These are phyloP conservation scores for Saccharomycopsis sp. DNA, from an alignment of 805 yeast species.

Conservation along the genomic window DNA sequence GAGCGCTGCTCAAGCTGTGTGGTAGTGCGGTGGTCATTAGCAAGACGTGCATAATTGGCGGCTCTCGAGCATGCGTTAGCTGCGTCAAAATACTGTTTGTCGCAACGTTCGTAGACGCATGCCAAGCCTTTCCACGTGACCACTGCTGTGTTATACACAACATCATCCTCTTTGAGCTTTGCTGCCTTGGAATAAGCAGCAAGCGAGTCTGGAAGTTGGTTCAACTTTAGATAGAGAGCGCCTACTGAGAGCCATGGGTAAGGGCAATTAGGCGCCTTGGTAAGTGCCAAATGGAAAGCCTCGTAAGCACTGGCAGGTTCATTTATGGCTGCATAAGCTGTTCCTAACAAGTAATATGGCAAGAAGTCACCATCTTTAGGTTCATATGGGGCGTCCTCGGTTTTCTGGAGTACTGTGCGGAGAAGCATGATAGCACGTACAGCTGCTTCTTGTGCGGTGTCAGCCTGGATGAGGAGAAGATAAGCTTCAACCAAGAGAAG, in stretches of 20 bases:
- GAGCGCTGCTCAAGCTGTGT: constrained; percentile 38
- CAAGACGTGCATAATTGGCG: constrained; percentile 41
- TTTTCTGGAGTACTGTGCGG: constrained; percentile 27
- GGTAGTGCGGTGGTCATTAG: constrained; percentile 40
- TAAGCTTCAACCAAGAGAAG: constrained; percentile 45
- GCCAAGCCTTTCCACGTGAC: constrained; percentile 62
- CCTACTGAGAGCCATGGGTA: constrained; percentile 66
- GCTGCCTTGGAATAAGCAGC: constrained; percentile 65
- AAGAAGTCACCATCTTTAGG: constrained; percentile 41
- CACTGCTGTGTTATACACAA: constrained; percentile 37
- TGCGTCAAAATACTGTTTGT: constrained; percentile 53
- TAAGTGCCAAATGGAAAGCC: constrained; percentile 46
- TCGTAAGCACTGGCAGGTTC: constrained; percentile 49
- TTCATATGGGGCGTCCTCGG: constrained; percentile 24
- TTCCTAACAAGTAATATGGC: constrained; percentile 50
- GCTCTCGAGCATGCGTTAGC: constrained; percentile 53
- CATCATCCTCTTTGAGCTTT: constrained; percentile 42
- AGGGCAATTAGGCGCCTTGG: constrained; percentile 48
- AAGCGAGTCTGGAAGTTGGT: constrained; percentile 58
- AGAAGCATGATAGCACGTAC: constrained; percentile 33
- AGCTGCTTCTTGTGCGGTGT: constrained; percentile 29
- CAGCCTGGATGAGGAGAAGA: constrained; percentile 35
- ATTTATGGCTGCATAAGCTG: constrained; percentile 41
- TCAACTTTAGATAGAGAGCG: constrained; percentile 47
- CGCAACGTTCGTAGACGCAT: constrained; percentile 58